Conservation (phyloP, 2,329 filamentous ascomycete genomes). For the Claviceps lovelessii region DNA sequence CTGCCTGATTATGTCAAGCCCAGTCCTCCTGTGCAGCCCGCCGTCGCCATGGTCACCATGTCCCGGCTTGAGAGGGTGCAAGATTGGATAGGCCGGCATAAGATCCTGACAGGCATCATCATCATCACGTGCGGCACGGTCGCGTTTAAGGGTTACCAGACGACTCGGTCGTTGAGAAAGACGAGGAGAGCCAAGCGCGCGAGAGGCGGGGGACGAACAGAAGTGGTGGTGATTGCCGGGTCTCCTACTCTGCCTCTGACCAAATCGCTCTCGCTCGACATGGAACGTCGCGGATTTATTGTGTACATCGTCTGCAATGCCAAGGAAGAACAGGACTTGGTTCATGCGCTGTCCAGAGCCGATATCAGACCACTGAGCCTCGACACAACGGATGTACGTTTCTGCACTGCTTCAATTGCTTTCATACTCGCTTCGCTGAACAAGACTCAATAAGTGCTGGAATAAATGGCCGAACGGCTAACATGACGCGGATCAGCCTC, state of each 20-base stretch:
- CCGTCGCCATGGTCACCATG: constrained; percentile 20
- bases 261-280: constrained; percentile 66
- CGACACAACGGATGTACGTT: constrained; percentile 64
- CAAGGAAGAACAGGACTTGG: constrained; percentile 68
- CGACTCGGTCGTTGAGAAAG: constrained; percentile 44
- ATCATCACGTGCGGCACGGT: constrained; percentile 57
- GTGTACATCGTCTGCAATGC: constrained; percentile 81
- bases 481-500: constrained; percentile 34
- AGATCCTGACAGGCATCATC: constrained; percentile 56
- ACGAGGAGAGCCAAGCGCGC: constrained; percentile 64
- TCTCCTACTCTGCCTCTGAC: constrained; percentile 73
- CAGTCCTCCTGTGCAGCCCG: constrained; percentile 29
- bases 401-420: neutral
- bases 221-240: constrained; percentile 82
- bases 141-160: constrained; percentile 36
- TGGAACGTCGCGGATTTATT: constrained; percentile 84
- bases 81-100: constrained; percentile 59
- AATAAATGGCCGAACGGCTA: neutral
- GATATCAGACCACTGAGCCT: constrained; percentile 74
- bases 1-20: constrained; percentile 54
- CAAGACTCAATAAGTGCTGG: neutral
- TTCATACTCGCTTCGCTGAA: neutral
- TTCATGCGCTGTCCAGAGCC: constrained; percentile 60
- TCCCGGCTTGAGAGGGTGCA: constrained; percentile 39
- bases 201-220: constrained; percentile 68